Evolutionary conservation across 2,329 filamentous ascomycete genomes (phyloP).

Genomic region (Neopestalotiopsis rosae): DNA sequence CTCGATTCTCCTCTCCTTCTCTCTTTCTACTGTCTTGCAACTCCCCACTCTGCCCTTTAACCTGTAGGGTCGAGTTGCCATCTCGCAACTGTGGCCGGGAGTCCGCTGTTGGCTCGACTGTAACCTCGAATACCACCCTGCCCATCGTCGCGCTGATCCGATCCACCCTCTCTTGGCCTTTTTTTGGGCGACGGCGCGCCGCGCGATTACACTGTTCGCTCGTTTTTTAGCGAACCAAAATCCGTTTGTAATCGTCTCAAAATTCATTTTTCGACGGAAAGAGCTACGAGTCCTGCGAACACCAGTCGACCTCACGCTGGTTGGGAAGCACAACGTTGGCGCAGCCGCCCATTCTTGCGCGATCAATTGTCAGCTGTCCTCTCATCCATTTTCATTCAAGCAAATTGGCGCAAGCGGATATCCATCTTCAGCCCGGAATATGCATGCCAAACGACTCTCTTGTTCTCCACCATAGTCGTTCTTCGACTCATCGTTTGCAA

Average conservation of each 20-base stretch:
- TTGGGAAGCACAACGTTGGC: background rate
- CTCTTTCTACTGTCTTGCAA: background rate
- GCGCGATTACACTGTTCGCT: background rate
- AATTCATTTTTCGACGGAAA: background rate
- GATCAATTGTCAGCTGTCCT: background rate
- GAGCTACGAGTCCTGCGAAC: background rate
- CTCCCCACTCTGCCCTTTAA: background rate
- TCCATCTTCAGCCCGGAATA: slow-evolving; percentile 10
- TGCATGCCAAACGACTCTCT: slow-evolving; percentile 7
- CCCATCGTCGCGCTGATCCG: background rate
- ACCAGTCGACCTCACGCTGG: background rate
- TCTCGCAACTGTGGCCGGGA: background rate
- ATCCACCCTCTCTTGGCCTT: background rate
- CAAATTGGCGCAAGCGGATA: background rate
- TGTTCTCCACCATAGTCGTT: slow-evolving; percentile 6
- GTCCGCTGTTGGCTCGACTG: background rate
- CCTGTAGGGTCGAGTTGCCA: background rate
- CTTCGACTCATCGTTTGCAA: slow-evolving; percentile 40
- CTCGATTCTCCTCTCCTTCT: background rate
- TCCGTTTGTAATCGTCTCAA: too few relatives aligned
- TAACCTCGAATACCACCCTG: background rate
- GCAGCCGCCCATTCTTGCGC: background rate
- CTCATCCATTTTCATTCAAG: background rate
- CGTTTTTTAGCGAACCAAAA: background rate
- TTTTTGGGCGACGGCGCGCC: slow-evolving; percentile 11